Base-by-base conservation (phyloP, 1,139 yeast genomes). In the Kluyveromyces sp. region DNA sequence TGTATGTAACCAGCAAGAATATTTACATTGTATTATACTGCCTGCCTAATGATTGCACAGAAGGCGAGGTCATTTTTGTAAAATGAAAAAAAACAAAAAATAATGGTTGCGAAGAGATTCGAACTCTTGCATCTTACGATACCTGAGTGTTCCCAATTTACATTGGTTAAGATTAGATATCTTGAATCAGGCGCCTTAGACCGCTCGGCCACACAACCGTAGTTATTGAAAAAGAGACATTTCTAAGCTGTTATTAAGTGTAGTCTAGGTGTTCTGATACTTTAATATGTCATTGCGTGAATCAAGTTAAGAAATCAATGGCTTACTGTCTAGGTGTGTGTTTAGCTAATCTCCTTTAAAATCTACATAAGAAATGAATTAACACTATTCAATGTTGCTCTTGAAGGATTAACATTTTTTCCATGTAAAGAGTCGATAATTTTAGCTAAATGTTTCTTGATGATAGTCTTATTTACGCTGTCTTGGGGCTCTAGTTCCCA, bases 361-460 rank as follows among this genome's bases (percentile, higher is more conserved):
- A 10, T 34, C 45, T 48, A 78, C 70, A 68, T 65, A 7, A 77
- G 52, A 52, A 58, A 73, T 8, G 75, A 64, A 53, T 81, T 81
- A 3, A 81, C 73, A 48, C 83, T 75, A 54, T 84, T 92, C 37
- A 87, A 66, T 0, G 94, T 83, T 29, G 85, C 79, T 45, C 96
- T 68, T 50, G 90, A 81, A 0, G 96, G 95, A 51, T 86, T 85
- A 6, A 77, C 77, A 35, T 57, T 61, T 10, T 62, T 47, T 1
- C 59, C 60, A 4, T 55, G 42, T 15, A 60, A 39, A 41, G 73
- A 75, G 26, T 72, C 64, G 27, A 74, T 70, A 4, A 87, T 57
- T 45, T 64, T 63, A 2, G 80, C 76, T 40, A 86, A 64, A 48
- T 83, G 81, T 52, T 73, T 74, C 48, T 79, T 75, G 6, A 88